Conservation (phyloP, 306 rosid genomes). For the Trifolium repens region DNA sequence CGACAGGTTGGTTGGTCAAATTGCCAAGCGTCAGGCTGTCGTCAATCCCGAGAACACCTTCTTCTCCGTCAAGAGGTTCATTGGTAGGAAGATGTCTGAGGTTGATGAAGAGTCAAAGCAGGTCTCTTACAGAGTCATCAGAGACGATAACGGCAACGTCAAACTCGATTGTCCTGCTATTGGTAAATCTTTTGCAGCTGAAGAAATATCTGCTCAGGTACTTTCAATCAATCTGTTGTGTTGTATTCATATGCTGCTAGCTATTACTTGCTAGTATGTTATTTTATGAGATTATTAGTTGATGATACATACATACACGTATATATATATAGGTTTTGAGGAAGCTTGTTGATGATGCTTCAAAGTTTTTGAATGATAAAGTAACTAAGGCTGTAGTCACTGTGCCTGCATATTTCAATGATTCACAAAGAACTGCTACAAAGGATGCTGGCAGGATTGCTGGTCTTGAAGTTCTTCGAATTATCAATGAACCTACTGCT, state of each 20-base stretch:
- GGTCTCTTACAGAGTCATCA: constrained; percentile 76
- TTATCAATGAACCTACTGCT: constrained; percentile 95
- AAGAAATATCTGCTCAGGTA: constrained; percentile 96
- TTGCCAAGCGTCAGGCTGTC: constrained; percentile 91
- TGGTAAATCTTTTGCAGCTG: constrained; percentile 82
- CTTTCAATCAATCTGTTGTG: neutral
- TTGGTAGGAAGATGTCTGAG: constrained; percentile 90
- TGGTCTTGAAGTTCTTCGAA: constrained; percentile 93
- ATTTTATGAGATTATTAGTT: neutral
- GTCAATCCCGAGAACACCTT: constrained; percentile 89
- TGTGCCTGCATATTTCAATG: constrained; percentile 97
- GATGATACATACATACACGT: neutral
- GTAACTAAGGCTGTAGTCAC: constrained; percentile 97
- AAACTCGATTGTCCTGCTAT: constrained; percentile 88
- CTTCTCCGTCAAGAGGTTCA: constrained; percentile 89
- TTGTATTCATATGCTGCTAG: neutral
- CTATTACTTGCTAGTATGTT: too few relatives aligned
- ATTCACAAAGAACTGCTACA: constrained; percentile 97
- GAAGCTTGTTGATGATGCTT: constrained; percentile 98
- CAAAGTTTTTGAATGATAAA: constrained; percentile 93
- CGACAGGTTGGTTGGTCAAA: constrained; percentile 86
- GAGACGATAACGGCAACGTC: constrained; percentile 85
- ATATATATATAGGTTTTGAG: constrained; percentile 63
- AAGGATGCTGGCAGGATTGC: constrained; percentile 99
- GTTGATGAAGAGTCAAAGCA: constrained; percentile 92